Conservation (phyloP, 2,329 filamentous ascomycete species). For the Acarospora socialis region DNA sequence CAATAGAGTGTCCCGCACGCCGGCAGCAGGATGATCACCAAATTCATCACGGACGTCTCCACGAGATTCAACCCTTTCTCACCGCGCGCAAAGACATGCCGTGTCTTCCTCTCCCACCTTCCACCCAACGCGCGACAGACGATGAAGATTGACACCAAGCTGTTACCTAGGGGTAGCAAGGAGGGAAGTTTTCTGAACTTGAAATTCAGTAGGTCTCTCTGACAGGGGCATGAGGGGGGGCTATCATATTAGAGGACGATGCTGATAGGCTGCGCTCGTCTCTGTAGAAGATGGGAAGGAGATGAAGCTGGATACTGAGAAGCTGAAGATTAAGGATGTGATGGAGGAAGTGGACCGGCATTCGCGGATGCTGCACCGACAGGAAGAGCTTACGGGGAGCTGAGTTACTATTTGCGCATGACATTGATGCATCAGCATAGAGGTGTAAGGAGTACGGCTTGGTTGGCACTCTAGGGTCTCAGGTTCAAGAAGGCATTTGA, state of each 20-base stretch:
- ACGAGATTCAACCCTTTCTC: constrained; percentile 91
- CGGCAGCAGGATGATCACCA: constrained; percentile 55
- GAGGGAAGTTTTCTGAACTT: constrained; percentile 56
- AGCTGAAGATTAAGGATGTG: constrained; percentile 71
- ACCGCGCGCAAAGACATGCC: constrained; percentile 60
- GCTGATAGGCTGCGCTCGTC: constrained; percentile 2
- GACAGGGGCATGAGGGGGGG: constrained; percentile 3
- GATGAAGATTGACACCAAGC: constrained; percentile 63
- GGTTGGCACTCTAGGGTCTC: too few species aligned
- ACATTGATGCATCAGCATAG: background rate
- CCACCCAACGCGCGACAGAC: constrained; percentile 61
- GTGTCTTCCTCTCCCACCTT: constrained; percentile 74
- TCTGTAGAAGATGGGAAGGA: constrained; percentile 77
- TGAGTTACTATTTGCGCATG: constrained; percentile 26
- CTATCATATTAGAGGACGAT: background rate
- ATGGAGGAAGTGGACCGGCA: constrained; percentile 83
- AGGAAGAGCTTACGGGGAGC: constrained; percentile 55
- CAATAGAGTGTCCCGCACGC: too few species aligned
- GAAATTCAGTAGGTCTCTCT: constrained; percentile 67
- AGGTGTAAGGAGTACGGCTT: too few species aligned
- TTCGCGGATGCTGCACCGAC: constrained; percentile 65
- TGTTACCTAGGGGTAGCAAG: constrained; percentile 56
- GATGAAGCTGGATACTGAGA: constrained; percentile 66
- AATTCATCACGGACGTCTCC: constrained; percentile 71
- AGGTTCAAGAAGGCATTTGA: too few species aligned